Percentiles rank a stretch among this genome's conserved stretches.
These are phyloP conservation scores for Aphanomyces invadans DNA, from an alignment of 352 stramenopile species.

Conservation along the genomic window DNA sequence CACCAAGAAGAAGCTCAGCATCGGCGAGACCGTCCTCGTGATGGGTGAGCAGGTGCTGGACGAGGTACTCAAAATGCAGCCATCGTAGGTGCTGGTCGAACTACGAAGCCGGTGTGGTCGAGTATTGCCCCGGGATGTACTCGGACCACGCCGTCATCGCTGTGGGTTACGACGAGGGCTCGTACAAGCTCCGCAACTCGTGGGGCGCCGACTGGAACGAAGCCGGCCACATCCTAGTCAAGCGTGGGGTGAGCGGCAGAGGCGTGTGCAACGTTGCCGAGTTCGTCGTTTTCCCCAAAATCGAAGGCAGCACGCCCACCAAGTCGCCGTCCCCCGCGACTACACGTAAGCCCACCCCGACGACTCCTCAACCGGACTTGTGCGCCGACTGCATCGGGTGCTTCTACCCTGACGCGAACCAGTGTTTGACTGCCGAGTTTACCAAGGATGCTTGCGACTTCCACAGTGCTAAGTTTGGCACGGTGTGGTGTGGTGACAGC, in stretches of 20 bases:
- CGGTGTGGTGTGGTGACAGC: too few species aligned
- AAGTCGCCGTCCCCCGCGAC: too few species aligned
- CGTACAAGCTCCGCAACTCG: slow-evolving; percentile 57
- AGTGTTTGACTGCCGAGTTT: too few species aligned
- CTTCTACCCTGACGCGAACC: too few species aligned
- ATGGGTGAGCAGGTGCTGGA: slow-evolving; percentile 39
- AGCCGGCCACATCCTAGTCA: slow-evolving; percentile 32
- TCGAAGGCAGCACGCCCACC: too few species aligned
- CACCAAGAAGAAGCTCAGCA: slow-evolving; percentile 23
- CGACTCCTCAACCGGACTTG: too few species aligned
- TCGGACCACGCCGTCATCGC: slow-evolving; percentile 42
- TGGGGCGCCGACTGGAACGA: slow-evolving; percentile 63
- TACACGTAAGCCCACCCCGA: too few species aligned
- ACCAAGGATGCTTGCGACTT: too few species aligned
- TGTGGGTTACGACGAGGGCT: slow-evolving; percentile 44
- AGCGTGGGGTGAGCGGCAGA: slow-evolving; percentile 6
- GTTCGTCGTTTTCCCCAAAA: too few species aligned
- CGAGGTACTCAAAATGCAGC: slow-evolving; percentile 38
- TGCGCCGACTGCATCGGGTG: too few species aligned
- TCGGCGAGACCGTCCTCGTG: slow-evolving; percentile 30
- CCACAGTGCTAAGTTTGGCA: too few species aligned
- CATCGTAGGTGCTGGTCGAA: slow-evolving; percentile 55
- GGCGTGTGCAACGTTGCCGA: too few species aligned
- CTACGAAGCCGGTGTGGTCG: slow-evolving; percentile 52
- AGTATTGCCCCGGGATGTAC: slow-evolving; percentile 31